phyloP scores from a whole-genome alignment of 805 yeast species.

The Isabelozyma gotoi region DNA sequence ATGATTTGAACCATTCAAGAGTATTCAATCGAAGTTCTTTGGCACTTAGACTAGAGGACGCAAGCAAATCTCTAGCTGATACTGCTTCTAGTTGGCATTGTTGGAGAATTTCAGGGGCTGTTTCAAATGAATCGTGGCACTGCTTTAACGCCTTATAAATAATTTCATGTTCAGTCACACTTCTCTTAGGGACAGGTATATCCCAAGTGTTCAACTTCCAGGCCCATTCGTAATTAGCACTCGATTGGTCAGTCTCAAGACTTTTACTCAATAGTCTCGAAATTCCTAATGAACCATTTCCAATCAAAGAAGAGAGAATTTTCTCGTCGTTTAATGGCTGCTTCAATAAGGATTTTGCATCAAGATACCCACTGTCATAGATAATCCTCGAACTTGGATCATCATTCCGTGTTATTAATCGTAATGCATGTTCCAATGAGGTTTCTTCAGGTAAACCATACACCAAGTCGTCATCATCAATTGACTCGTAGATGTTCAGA shows the following conservation, averaged over 20 bases:
- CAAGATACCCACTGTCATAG: conserved; percentile 58
- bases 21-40: conserved; percentile 13
- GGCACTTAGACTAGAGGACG: conserved; percentile 9
- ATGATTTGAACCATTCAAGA: conserved; percentile 20
- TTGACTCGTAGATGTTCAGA: conserved; percentile 43
- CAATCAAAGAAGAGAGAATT: conserved; percentile 39
- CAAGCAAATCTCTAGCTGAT: conserved; percentile 6
- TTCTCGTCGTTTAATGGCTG: conserved; percentile 1
- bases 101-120: conserved; percentile 14
- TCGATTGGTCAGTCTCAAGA: conserved; percentile 6
- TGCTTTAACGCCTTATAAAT: conserved; percentile 54
- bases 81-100: conserved; percentile 17
- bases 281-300: conserved; percentile 58
- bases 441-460: conserved; percentile 65
- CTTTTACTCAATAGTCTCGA: conserved; percentile 44
- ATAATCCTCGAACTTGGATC: conserved; percentile 41
- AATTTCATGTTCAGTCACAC: conserved; percentile 41
- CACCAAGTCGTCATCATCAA: conserved; percentile 63
- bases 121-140: conserved; percentile 31
- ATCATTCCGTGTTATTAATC: conserved; percentile 31
- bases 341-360: conserved; percentile 32
- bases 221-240: conserved; percentile 54
- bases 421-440: conserved; percentile 51
- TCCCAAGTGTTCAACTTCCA: conserved; percentile 85
- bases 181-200: conserved; percentile 46